Percentiles rank a stretch among this genome's conserved stretches.
These are phyloP conservation scores for Trichothecium sympodiale DNA, from an alignment of 2,329 filamentous ascomycete species.

Conservation along the genomic window DNA sequence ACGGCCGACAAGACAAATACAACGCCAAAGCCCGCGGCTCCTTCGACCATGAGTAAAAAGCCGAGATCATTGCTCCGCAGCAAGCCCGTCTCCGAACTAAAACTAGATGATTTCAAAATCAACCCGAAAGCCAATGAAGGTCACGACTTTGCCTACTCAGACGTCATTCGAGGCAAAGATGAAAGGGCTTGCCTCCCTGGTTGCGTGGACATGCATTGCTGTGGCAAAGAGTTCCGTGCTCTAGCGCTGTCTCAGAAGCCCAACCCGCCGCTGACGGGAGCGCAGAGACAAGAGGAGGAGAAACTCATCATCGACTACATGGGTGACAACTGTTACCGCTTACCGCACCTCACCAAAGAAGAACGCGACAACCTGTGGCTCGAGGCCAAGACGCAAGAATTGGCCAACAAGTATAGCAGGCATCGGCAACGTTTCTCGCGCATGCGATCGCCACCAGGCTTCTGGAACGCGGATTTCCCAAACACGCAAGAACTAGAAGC, in stretches of 20 bases:
- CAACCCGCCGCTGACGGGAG: conserved; percentile 21
- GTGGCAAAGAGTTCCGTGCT: conserved; percentile 58
- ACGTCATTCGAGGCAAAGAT: conserved; percentile 61
- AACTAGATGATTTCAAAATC: conserved; percentile 67
- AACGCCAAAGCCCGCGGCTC: not conserved
- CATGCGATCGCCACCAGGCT: conserved; percentile 67
- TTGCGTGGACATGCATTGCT: conserved; percentile 67
- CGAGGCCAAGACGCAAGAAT: conserved; percentile 61
- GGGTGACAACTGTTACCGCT: conserved; percentile 46
- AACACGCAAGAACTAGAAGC: conserved; percentile 67
- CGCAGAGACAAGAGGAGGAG: conserved; percentile 30
- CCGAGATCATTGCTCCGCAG: conserved; percentile 22
- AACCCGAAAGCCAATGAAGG: conserved; percentile 66
- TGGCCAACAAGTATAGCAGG: conserved; percentile 66
- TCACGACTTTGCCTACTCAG: conserved; percentile 59
- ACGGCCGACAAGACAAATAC: conserved; percentile 3
- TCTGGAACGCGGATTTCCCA: conserved; percentile 86
- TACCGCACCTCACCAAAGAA: conserved; percentile 44
- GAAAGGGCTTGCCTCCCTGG: conserved; percentile 61
- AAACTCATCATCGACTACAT: conserved; percentile 44
- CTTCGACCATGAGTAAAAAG: not conserved
- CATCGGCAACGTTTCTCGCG: conserved; percentile 68
- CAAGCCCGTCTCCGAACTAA: conserved; percentile 45
- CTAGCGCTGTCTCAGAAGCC: conserved; percentile 46
- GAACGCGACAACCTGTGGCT: conserved; percentile 57